phyloP scores from a whole-genome alignment of 2,329 filamentous ascomycete genomes.

The Cladophialophora yegresii region DNA sequence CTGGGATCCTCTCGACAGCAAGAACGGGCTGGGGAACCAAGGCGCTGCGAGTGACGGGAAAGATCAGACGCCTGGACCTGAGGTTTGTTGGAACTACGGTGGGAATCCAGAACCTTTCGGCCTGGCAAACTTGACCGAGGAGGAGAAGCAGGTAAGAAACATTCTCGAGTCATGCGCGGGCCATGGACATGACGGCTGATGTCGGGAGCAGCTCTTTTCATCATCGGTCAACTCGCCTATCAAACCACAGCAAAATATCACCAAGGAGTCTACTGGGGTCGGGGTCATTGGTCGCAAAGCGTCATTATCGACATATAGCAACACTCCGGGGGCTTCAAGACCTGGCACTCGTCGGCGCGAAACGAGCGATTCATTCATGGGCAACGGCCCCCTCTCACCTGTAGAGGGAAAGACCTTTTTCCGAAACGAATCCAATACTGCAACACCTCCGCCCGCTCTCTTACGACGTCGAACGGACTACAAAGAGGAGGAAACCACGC shows the following conservation, averaged over 20 bases:
- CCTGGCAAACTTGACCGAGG: constrained; percentile 69
- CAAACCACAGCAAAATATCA: constrained; percentile 71
- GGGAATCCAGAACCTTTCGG: constrained; percentile 71
- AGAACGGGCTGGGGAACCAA: constrained; percentile 62
- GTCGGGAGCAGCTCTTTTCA: constrained; percentile 66
- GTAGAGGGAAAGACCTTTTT: constrained; percentile 51
- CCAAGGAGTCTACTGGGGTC: constrained; percentile 62
- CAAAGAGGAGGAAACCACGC: constrained; percentile 50
- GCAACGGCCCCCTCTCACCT: constrained; percentile 51
- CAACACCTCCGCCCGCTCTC: constrained; percentile 62
- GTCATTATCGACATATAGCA: constrained; percentile 73
- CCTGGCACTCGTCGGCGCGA: constrained; percentile 80
- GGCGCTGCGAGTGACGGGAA: constrained; percentile 75
- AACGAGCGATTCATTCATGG: constrained; percentile 69
- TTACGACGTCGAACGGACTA: constrained; percentile 64
- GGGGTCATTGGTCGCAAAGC: constrained; percentile 65
- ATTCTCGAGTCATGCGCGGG: background rate
- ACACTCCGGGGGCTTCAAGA: constrained; percentile 73
- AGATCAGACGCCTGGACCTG: constrained; percentile 75
- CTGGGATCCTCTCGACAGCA: constrained; percentile 73
- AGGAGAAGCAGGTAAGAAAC: constrained; percentile 62
- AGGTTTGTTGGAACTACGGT: constrained; percentile 82
- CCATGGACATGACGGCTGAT: constrained; percentile 19
- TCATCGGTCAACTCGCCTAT: constrained; percentile 90
- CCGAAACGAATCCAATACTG: constrained; percentile 55